Conservation (phyloP, 2,329 filamentous ascomycete genomes). For the Didymella pinodella region DNA sequence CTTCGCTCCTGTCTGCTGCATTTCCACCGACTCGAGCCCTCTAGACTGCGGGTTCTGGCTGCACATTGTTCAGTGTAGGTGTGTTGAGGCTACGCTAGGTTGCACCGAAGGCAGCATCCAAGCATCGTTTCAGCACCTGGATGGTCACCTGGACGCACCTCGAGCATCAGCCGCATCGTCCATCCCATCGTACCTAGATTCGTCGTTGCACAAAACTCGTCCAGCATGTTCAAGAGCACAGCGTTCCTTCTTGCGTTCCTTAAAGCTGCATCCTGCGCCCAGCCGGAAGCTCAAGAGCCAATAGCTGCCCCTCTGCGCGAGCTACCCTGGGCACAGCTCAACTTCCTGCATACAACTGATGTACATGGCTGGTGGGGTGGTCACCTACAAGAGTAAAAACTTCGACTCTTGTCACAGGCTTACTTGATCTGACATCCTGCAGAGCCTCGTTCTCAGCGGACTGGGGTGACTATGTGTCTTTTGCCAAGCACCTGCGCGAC, state of each 20-base stretch:
- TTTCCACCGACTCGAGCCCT: not conserved
- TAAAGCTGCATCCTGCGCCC: conserved; percentile 62
- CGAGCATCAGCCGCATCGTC: conserved; percentile 13
- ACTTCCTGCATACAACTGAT: conserved; percentile 88
- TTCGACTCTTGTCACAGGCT: too few relatives aligned
- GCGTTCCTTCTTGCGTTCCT: conserved; percentile 30
- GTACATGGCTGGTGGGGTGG: conserved; percentile 96
- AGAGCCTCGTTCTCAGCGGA: conserved; percentile 92
- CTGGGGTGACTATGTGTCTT: conserved; percentile 98
- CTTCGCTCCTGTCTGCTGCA: not conserved
- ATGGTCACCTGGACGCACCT: conserved; percentile 28
- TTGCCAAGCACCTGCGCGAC: conserved; percentile 80
- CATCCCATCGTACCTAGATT: conserved; percentile 6
- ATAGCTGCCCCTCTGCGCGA: conserved; percentile 82
- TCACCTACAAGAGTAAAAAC: conserved; percentile 80
- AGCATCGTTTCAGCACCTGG: conserved; percentile 24
- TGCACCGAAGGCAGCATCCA: conserved; percentile 10
- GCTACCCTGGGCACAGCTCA: conserved; percentile 90
- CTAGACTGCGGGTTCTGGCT: not conserved
- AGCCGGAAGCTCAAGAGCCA: conserved; percentile 82
- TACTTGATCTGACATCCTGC: conserved; percentile 18
- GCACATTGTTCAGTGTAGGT: not conserved
- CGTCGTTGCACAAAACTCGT: conserved; percentile 7
- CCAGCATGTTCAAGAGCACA: conserved; percentile 30
- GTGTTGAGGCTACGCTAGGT: conserved; percentile 3